A percentile compares a stretch with the other conserved stretches of the same genome.
These are phyloP conservation scores for Elsinoe perseae DNA, from an alignment of 2,329 filamentous ascomycete species.

Conservation along the genomic window DNA sequence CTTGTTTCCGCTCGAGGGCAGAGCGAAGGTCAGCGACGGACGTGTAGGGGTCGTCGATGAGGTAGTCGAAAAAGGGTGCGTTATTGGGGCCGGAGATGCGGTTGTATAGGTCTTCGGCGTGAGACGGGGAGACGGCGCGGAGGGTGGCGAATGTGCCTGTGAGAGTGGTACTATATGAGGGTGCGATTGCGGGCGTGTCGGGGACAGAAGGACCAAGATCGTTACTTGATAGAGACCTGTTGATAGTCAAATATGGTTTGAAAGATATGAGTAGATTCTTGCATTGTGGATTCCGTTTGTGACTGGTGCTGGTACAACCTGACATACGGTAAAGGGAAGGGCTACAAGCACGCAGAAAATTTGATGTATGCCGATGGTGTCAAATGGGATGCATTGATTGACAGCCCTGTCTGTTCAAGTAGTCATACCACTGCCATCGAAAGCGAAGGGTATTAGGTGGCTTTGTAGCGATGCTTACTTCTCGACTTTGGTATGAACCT, in stretches of 20 bases:
- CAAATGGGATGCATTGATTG: no score
- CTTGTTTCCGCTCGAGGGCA: constrained; percentile 25
- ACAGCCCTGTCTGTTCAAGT: no score
- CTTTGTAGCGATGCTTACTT: no score
- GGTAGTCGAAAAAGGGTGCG: constrained; percentile 37
- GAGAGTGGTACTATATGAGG: constrained; percentile 9
- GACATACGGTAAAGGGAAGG: no score
- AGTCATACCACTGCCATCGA: no score
- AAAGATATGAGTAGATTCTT: no score
- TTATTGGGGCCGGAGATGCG: constrained; percentile 17
- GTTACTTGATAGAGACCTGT: neutral
- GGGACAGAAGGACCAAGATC: neutral
- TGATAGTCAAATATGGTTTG: neutral
- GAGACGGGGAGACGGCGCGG: constrained; percentile 10
- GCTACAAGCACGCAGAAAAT: no score
- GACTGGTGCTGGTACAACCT: no score
- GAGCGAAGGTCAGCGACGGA: constrained; percentile 20
- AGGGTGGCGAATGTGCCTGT: constrained; percentile 19
- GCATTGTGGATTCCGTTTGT: no score
- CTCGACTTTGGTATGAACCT: no score
- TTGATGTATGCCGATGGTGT: no score
- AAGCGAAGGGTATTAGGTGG: no score
- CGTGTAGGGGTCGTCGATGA: constrained; percentile 32
- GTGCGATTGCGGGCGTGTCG: neutral
- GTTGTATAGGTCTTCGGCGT: constrained; percentile 19